Evolutionary conservation across 352 stramenopile species (phyloP), one percentile per base, ranked within the genome.

Genomic region (Pythium myriotylum): DNA sequence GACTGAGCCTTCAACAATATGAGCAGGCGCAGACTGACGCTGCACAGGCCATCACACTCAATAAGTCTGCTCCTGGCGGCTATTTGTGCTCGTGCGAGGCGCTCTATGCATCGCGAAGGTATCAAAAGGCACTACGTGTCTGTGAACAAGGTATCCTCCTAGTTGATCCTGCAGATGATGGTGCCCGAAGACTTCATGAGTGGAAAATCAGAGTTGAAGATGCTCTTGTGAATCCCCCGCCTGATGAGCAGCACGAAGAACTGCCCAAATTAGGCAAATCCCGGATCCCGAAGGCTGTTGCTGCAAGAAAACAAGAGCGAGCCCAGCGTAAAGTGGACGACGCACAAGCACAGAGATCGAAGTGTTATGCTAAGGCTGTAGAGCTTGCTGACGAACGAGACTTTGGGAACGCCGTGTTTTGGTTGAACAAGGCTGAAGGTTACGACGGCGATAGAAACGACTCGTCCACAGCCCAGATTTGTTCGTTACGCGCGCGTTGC

Each of bases 401-500:
- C 29, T 68, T 62, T 29, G 61, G 61, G 4, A 68, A 68, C 27
- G 61, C 61, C 0, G 61, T 68, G n/a, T 68, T 43, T 19, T 68
- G 61, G 61, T 33, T 62, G 12, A 68, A 62, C 22, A 62, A 62
- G 23, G 61, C 45, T 3, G 47, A 62, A 20, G 33, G 32, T 2
- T 68, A 59, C 40, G 50, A 67, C 14, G 57, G 19, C 16, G 57
- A 27, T n/a, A 37, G 47, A 8, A n/a, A 17, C 27, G 43, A 49
- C 10, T 54, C 23, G 14, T 39, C 40, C 24, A 35, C 24, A 16
- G 61, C 47, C 2, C 39, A 58, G 19, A 50, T 62, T 5, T 59
- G 46, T 13, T 39, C 40, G 20, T 37, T 68, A 16, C 52, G 61
- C 2, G 61, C 61, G 13, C 43, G 52, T 10, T 68, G 61, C 20